A percentile compares a stretch with the other conserved stretches of the same genome.
These are phyloP conservation scores for Cerrena zonata DNA, from an alignment of 1,284 basidiomycete genomes.

Conservation along the genomic window DNA sequence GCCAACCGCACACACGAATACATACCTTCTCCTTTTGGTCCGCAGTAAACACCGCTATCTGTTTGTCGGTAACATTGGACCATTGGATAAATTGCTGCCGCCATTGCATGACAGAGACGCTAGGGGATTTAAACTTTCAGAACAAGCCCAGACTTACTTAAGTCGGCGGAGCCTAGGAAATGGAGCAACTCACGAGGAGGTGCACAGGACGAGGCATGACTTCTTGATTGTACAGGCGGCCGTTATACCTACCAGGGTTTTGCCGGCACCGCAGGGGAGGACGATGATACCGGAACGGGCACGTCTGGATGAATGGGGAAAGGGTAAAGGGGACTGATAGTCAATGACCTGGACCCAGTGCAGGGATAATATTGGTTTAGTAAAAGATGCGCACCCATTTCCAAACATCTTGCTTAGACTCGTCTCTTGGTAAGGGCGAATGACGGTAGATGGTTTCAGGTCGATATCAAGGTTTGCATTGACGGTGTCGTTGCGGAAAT, in stretches of 20 bases:
- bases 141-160: not conserved
- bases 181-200: slow-evolving; percentile 72
- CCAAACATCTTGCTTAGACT: slow-evolving; percentile 98
- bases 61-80: slow-evolving; percentile 92
- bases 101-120: slow-evolving; percentile 98
- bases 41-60: slow-evolving; percentile 93
- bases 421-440: slow-evolving; percentile 95
- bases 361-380: too few species aligned
- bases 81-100: slow-evolving; percentile 94
- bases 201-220: slow-evolving; percentile 95
- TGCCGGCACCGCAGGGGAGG: slow-evolving; percentile 95
- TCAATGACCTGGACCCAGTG: not conserved
- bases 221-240: slow-evolving; percentile 99
- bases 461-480: slow-evolving; percentile 96
- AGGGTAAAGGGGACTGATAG: slow-evolving; percentile 2
- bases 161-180: slow-evolving; percentile 12
- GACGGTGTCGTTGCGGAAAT: slow-evolving; percentile 91
- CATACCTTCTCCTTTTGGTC: slow-evolving; percentile 91
- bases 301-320: slow-evolving; percentile 58
- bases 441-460: slow-evolving; percentile 91
- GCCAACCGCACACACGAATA: slow-evolving; percentile 1
- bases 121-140: slow-evolving; percentile 26
- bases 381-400: slow-evolving; percentile 68
- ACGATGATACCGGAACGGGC: slow-evolving; percentile 98
- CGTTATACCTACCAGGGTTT: slow-evolving; percentile 97